Evolutionary conservation across 495 filamentous ascomycete species (phyloP), one percentile per base, ranked within the genome.

Genomic region (Aspergillus sclerotioniger): DNA sequence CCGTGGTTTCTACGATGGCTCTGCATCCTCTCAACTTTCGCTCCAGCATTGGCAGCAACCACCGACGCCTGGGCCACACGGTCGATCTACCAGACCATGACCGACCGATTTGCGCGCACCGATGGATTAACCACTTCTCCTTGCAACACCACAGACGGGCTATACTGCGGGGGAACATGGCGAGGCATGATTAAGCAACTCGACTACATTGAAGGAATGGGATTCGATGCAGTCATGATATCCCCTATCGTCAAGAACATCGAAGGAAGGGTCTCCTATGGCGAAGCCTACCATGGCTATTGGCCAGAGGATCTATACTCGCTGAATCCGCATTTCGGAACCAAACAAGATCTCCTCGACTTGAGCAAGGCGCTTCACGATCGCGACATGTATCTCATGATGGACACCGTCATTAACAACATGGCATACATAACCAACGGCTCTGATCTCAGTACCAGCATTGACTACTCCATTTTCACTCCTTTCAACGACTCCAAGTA

Each of bases 201-300:
- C 4, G 76, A 78, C 54, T 80, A 80, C 51, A 80, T 94, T 59
- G 81, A 91, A 62, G 79, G 79, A 28, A 89, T 93, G 85, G 89
- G 90, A 5, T 93, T 93, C 58, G 87, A 87, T 57, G 89, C 89
- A 8, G 74, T 92, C 28, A 92, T 89, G 89, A 93, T 93, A 53
- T 90, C 88, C 0, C 90, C 90, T 0, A 77, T 93, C 31, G 83
- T 87, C 33, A 74, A 82, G 57, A 85, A 91, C 60, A 62, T 90
- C 13, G 72, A 79, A 6, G 71, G 67, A 46, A 62, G 53, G 2
- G 69, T 67, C 10, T 13, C 71, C 0, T 82, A 86, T 51, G 84
- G 85, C 19, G 74, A 75, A 49, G 80, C 84, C 6, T 92, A 88
- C 61, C 88, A 91, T 59, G 88, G 89, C 17, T 92, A 89, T 64